Percentiles rank a stretch among this genome's conserved stretches.
These are phyloP conservation scores for Plantago elongata DNA, from an alignment of 257 asterid species.

Conservation along the genomic window DNA sequence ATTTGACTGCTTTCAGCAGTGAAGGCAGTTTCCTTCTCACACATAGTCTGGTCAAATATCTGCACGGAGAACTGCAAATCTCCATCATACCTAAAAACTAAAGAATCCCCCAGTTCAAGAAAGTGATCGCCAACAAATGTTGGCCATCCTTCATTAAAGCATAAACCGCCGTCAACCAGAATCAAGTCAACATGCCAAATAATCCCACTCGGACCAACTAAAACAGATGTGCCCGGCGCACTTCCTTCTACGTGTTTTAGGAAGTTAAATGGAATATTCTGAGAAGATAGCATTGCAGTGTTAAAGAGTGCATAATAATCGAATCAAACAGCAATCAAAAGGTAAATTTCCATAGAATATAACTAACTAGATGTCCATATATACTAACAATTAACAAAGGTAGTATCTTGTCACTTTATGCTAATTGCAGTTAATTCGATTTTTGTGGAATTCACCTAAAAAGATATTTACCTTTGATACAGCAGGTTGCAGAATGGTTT, in stretches of 20 bases:
- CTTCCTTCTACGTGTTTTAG: conserved; percentile 44
- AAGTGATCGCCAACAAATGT: conserved; percentile 50
- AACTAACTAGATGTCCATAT: not conserved
- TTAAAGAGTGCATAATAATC: not conserved
- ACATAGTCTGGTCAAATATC: conserved; percentile 60
- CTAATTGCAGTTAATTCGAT: too few relatives aligned
- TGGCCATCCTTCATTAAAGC: conserved; percentile 43
- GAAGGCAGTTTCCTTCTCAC: conserved; percentile 73
- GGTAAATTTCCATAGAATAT: not conserved
- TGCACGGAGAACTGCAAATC: conserved; percentile 63
- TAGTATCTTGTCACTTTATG: too few relatives aligned
- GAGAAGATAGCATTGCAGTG: conserved; percentile 22
- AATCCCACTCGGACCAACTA: conserved; percentile 54
- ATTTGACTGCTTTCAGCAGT: conserved; percentile 55
- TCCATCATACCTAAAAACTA: conserved; percentile 68
- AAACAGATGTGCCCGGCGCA: conserved; percentile 31
- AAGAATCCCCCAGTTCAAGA: conserved; percentile 45
- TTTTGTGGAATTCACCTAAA: too few relatives aligned
- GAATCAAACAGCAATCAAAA: conserved; percentile 2
- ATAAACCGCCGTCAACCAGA: conserved; percentile 28
- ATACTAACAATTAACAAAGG: too few relatives aligned
- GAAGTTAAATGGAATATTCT: conserved; percentile 68
- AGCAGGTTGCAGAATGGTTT: too few relatives aligned
- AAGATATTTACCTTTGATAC: too few relatives aligned
- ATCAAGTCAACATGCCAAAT: conserved; percentile 35